These are phyloP conservation scores for Sinapis alba DNA, from an alignment of 441 rosid genomes.

Conservation along the genomic window DNA sequence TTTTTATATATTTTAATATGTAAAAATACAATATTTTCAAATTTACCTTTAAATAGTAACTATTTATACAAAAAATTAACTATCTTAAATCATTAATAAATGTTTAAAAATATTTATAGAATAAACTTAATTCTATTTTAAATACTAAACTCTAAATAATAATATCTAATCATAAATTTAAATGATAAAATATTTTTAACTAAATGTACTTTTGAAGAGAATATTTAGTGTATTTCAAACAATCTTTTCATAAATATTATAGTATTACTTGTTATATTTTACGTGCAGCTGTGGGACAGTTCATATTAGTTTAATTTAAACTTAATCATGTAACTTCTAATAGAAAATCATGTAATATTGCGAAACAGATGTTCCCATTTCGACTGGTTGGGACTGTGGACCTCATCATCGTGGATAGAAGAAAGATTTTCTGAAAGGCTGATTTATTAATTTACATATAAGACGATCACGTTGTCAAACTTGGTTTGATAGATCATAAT, in stretches of 20 bases:
- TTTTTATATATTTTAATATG: not conserved
- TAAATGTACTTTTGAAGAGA: no score
- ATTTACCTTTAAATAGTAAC: no score
- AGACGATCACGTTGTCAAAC: slow-evolving; percentile 16
- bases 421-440: not conserved
- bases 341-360: not conserved
- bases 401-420: slow-evolving; percentile 6
- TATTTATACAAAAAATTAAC: no score
- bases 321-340: not conserved
- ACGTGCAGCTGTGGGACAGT: not conserved
- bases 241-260: no score
- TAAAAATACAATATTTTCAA: no score
- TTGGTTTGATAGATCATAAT: slow-evolving; percentile 14
- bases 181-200: no score
- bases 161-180: no score
- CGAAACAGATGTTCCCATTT: not conserved
- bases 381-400: slow-evolving; percentile 1
- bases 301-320: not conserved
- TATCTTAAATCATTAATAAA: no score
- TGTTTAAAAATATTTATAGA: no score
- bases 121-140: no score
- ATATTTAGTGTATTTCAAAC: no score
- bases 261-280: not conserved
- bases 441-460: not conserved
- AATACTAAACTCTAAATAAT: no score